Evolutionary conservation across 768 basidiomycete species (phyloP), one percentile per base, ranked within the genome.

Genomic region (Collybia sordida): DNA sequence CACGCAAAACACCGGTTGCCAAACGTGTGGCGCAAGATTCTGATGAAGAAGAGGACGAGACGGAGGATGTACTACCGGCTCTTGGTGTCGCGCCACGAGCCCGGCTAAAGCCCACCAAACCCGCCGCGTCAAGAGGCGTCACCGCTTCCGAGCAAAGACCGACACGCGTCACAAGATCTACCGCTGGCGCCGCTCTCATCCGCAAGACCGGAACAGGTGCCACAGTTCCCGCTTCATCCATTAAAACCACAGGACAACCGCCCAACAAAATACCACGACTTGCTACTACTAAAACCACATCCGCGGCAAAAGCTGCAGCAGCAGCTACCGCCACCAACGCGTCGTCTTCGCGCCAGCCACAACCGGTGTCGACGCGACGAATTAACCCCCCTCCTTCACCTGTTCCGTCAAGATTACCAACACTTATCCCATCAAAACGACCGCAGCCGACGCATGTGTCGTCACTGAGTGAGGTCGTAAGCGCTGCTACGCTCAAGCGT

Each of bases 1-100:
- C 88, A 24, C 84, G 86, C 57, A 97, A 96, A 73, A 93, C 93
- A 0, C 93, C 93, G 0, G 78, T 82, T 47, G 75, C 83, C 40
- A 92, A 93, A 68, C 83, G 88, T 49, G 62, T 72, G 14, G 82
- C 83, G 1, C 74, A 79, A 45, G 87, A 87, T 53, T 84, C 85
- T 2, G 86, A 86, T 41, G 81, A 83, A 43, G 86, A 89, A 37
- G 83, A 79, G 34, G 84, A 81, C 53, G 31, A 31, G 74, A 47
- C 71, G 19, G 77, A 79, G 36, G 86, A 89, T 57, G 74, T 81
- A 2, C 71, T 90, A 6, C 88, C 88, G 25, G 78, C 83, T 6
- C 71, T 90, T 15, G 79, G 76, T 27, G 64, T 72, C 18, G 79
- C 74, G 7, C 81, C 82, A 2, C 65, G 69, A 17, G 60, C 69